Evolutionary conservation across 345 rosid species (phyloP).

Genomic region (Moricandia moricandioides): DNA sequence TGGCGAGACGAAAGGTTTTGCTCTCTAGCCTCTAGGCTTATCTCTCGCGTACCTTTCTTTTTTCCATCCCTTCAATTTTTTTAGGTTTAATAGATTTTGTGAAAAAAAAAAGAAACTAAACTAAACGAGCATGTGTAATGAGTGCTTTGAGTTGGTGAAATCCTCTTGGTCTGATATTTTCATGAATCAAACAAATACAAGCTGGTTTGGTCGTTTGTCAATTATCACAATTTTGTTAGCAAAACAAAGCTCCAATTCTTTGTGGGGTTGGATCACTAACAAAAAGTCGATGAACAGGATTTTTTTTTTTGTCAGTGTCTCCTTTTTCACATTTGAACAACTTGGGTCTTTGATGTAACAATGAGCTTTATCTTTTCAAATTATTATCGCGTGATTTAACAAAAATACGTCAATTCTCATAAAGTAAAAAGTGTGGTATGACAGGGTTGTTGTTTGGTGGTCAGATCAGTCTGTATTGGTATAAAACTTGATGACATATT

Average conservation of each 20-base stretch:
- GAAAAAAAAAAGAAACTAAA: background rate
- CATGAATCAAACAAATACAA: background rate
- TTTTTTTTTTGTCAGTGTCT: background rate
- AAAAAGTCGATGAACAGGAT: background rate
- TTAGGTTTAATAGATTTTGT: background rate
- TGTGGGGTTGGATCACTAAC: slow-evolving; percentile 3
- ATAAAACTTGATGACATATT: background rate
- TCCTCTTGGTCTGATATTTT: background rate
- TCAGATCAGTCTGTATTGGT: background rate
- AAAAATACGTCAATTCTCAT: background rate
- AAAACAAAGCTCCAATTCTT: background rate
- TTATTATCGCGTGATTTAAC: background rate
- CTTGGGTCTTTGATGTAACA: background rate
- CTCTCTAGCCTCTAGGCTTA: background rate
- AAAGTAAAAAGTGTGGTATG: background rate
- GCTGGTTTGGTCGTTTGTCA: background rate
- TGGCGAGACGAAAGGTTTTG: background rate
- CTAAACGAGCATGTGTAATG: background rate
- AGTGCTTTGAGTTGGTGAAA: slow-evolving; percentile 7
- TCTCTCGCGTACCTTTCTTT: background rate
- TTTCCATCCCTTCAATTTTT: background rate
- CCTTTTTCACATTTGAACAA: background rate
- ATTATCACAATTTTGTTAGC: background rate
- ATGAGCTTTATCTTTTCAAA: background rate
- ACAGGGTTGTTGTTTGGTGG: background rate